Percentiles rank a stretch among this genome's conserved stretches.
Evolutionary conservation across 768 basidiomycete species (phyloP).

Genomic region (Clitopilus hobsonii): DNA sequence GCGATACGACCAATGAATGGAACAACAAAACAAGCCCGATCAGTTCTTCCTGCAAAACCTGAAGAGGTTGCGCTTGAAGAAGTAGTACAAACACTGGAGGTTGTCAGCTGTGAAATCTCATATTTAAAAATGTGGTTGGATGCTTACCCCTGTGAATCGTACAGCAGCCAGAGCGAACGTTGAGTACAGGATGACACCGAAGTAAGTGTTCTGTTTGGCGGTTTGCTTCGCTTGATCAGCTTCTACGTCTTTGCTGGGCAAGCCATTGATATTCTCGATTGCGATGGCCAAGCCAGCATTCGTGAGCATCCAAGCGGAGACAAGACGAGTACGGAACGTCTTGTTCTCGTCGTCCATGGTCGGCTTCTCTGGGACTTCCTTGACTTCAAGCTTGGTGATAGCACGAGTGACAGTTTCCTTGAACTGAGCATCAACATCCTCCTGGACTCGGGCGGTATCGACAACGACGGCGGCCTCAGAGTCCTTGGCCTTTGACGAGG

Average conservation of each 20-base stretch:
- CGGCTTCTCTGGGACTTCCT: slow-evolving; percentile 71
- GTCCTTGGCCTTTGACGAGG: slow-evolving; percentile 76
- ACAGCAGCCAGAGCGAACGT: slow-evolving; percentile 71
- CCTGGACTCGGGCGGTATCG: slow-evolving; percentile 76
- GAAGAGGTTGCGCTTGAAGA: slow-evolving; percentile 80
- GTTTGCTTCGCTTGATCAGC: slow-evolving; percentile 37
- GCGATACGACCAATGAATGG: not conserved
- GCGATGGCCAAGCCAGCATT: slow-evolving; percentile 71
- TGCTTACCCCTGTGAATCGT: slow-evolving; percentile 72
- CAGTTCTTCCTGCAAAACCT: slow-evolving; percentile 74
- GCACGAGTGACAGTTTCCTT: slow-evolving; percentile 89
- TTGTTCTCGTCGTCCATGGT: slow-evolving; percentile 87
- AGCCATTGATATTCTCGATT: slow-evolving; percentile 71
- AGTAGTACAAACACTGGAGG: slow-evolving; percentile 73
- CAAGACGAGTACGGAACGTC: slow-evolving; percentile 88
- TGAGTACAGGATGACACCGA: slow-evolving; percentile 73
- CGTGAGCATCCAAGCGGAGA: slow-evolving; percentile 71
- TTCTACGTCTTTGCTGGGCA: slow-evolving; percentile 31
- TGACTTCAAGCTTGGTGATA: slow-evolving; percentile 64
- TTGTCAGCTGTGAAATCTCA: not conserved
- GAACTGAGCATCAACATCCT: slow-evolving; percentile 88
- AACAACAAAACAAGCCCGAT: slow-evolving; percentile 7
- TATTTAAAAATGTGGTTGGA: not conserved
- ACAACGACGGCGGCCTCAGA: slow-evolving; percentile 78
- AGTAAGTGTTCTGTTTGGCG: slow-evolving; percentile 53